Evolutionary conservation across 2,329 filamentous ascomycete genomes (phyloP), one percentile per base, ranked within the genome.

Genomic region (Penicillium rolfsii): DNA sequence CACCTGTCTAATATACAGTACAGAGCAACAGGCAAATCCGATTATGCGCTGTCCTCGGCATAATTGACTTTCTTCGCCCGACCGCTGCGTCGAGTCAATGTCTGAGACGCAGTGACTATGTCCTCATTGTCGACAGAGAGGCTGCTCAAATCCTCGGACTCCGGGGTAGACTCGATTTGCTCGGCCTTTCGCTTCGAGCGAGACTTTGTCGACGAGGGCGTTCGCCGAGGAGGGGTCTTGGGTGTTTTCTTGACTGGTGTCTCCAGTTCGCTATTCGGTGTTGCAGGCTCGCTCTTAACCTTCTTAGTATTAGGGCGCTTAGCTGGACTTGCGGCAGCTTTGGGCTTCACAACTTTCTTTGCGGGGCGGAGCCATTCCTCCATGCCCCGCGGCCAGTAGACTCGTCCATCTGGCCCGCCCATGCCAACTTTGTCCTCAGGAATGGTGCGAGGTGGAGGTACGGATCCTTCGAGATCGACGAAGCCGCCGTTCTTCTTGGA

Each of bases 381-480:
- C 87, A 93, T 92, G 0, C 91, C 91, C 1, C 87, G 83, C 0
- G 93, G 93, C 93, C 94, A 97, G 73, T 96, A 97, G 0, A 97
- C 94, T 45, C 93, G 82, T 52, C 87, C 83, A 28, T 94, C 83
- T 0, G 89, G 86, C 0, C 94, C 94, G 41, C 94, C 94, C 93
- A 97, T 97, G 2, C 87, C 88, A 12, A 95, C 80, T 19, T 96
- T 90, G 5, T 90, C 85, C 0, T 88, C 83, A 0, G 83, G 80
- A 0, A 95, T 78, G 6, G 81, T 81, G 65, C 64, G 77, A 64
- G 60, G 71, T 35, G 65, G 79, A 77, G 63, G 83, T 72, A 48
- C 77, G 70, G 24, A 72, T 12, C 83, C 81, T 9, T 81, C 80
- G 2, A 79, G 63, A 35, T 77, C 71, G 43, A 75, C 67, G 57